Evolutionary conservation across 768 basidiomycete genomes (phyloP), one percentile per base, ranked within the genome.

Genomic region (Trametes villosa): DNA sequence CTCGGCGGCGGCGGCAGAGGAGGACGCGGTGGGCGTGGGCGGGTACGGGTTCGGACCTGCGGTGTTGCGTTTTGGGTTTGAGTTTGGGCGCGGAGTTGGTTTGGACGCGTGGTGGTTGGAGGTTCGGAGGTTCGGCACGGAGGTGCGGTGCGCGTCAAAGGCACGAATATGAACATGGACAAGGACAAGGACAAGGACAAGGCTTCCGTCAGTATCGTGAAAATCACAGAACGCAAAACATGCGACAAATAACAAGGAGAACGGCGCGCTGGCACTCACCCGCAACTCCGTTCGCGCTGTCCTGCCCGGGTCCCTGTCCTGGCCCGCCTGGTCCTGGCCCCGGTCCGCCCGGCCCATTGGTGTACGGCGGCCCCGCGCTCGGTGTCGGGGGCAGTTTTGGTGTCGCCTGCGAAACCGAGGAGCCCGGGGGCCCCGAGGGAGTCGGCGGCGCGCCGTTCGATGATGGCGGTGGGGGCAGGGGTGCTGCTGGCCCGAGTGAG

Each of bases 321-420:
- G 59, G 59, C 27, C 52, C 59, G 36, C 56, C 57, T 30, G 46
- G 56, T 47, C 59, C 63, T 36, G 29, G 56, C 13, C 46, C 57
- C 22, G 59, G 63, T 42, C 63, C 55, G 31, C 60, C 59, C 36
- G 62, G 59, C 34, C 66, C 63, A n/a, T 26, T 59, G 20, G 52
- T 50, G 44, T 57, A 58, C 38, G 44, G 57, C 15, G 65, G 54
- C 22, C 65, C 62, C 8, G 57, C 57, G 38, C 68, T 66, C 9
- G 67, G 68, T 26, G 63, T 67, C 6, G 68, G 70, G 15, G 76
- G 66, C 17, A 72, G 70, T 51, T 81, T 78, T 1, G 80, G 74
- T 17, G 73, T 76, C 50, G 77, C 75, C 48, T 63, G 62, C 22
- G 62, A 24, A 2, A 48, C 53, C 1, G 62, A 46, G 7, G 60